A percentile compares a stretch with the other conserved stretches of the same genome.
phyloP scores from a whole-genome alignment of 139 green algal genomes.

The Ostreobium quekettii region DNA sequence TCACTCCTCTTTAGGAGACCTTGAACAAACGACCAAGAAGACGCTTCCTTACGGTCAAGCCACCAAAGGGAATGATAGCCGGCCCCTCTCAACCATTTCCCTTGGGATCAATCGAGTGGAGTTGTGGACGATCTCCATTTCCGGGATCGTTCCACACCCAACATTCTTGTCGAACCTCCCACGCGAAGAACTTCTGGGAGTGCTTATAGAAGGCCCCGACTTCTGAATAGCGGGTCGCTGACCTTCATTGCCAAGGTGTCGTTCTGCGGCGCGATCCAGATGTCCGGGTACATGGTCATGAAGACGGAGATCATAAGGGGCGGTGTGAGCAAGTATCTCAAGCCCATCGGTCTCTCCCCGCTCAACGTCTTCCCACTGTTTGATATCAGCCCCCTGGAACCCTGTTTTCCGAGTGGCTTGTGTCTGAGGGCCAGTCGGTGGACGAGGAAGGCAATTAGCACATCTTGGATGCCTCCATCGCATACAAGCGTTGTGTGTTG shows the following conservation, averaged over 20 bases:
- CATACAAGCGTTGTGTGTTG: slow-evolving; percentile 69
- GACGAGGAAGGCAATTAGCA: slow-evolving; percentile 63
- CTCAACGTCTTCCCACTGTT: slow-evolving; percentile 68
- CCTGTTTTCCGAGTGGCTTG: slow-evolving; percentile 51
- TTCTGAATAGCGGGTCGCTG: too few species aligned
- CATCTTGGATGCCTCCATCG: slow-evolving; percentile 58
- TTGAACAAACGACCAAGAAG: too few species aligned
- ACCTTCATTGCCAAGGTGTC: slow-evolving; percentile 64
- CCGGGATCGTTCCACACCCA: too few species aligned
- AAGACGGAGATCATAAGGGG: slow-evolving; percentile 64
- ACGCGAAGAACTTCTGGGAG: too few species aligned
- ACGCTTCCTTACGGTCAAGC: too few species aligned
- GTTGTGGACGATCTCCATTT: too few species aligned
- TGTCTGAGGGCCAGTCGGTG: slow-evolving; percentile 65
- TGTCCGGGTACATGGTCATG: slow-evolving; percentile 59
- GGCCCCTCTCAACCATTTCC: too few species aligned
- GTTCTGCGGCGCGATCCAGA: slow-evolving; percentile 68
- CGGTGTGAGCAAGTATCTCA: slow-evolving; percentile 62
- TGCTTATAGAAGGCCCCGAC: too few species aligned
- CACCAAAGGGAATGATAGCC: too few species aligned
- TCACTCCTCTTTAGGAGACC: too few species aligned
- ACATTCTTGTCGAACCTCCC: too few species aligned
- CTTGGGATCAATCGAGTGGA: too few species aligned
- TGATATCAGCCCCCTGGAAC: slow-evolving; percentile 65
- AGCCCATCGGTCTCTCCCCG: slow-evolving; percentile 55